These are phyloP conservation scores for Fraxinus sp. DNA, from an alignment of 305 asterid species.

Conservation along the genomic window DNA sequence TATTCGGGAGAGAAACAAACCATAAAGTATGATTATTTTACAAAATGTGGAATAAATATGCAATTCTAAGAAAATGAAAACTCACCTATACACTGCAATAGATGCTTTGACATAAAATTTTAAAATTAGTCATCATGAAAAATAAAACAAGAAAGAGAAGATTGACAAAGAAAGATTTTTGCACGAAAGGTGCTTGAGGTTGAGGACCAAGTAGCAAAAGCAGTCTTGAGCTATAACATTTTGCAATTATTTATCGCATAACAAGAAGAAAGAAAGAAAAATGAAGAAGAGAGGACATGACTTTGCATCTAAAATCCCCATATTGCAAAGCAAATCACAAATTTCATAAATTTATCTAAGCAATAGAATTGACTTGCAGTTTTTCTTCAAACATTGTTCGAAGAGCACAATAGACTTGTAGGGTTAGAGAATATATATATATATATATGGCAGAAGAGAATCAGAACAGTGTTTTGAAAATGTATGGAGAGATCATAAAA, in stretches of 20 bases:
- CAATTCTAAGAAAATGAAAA: conserved; percentile 5
- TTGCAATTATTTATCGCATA: conserved; percentile 3
- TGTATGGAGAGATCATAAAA: background rate
- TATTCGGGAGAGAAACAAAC: conserved; percentile 7
- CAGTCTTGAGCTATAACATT: background rate
- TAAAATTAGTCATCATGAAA: background rate
- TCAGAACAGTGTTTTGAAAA: conserved; percentile 2
- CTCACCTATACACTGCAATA: background rate
- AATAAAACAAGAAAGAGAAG: background rate
- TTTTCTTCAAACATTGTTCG: conserved; percentile 3
- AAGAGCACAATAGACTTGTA: background rate
- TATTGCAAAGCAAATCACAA: background rate
- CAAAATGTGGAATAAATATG: background rate
- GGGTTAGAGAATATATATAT: background rate
- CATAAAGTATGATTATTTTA: conserved; percentile 10
- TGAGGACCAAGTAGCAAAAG: background rate
- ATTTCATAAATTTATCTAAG: background rate
- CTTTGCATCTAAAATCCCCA: conserved; percentile 2
- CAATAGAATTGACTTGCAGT: background rate
- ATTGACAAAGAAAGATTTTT: background rate
- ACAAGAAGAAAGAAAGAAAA: background rate
- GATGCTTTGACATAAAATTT: conserved; percentile 1
- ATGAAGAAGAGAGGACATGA: background rate
- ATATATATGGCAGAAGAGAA: conserved; percentile 2
- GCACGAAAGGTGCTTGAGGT: background rate